Conservation (phyloP, 352 stramenopile genomes). For the Pseudoperonospora humuli region DNA sequence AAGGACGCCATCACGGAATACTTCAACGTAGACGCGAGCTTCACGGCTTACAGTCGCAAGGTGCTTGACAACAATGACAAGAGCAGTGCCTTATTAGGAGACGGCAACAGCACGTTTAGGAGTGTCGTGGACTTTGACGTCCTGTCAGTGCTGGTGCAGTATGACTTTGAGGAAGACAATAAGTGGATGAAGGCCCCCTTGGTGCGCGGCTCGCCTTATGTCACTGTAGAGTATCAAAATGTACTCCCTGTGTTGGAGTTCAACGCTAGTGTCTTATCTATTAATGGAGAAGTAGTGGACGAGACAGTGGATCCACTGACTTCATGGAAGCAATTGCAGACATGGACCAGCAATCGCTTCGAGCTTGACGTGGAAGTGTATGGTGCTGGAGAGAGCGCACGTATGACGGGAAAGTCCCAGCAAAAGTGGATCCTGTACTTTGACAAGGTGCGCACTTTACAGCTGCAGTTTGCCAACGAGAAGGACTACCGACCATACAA, state of each 20-base stretch:
- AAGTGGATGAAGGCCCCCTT: constrained; percentile 49
- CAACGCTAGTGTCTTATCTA: constrained; percentile 44
- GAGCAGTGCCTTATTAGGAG: constrained; percentile 31
- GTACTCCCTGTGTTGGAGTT: constrained; percentile 64
- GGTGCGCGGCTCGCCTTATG: constrained; percentile 64
- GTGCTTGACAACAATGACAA: constrained; percentile 7
- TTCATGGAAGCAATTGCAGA: constrained; percentile 21
- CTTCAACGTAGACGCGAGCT: constrained; percentile 70
- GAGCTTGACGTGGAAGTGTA: constrained; percentile 66
- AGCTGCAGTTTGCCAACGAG: constrained; percentile 57
- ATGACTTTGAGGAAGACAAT: constrained; percentile 33
- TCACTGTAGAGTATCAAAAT: constrained; percentile 72
- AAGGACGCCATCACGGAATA: constrained; percentile 61
- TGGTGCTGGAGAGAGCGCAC: constrained; percentile 26
- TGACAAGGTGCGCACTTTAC: constrained; percentile 47
- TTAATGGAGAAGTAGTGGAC: constrained; percentile 47
- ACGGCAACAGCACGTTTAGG: constrained; percentile 59
- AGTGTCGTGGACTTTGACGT: constrained; percentile 60
- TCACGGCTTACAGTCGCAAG: constrained; percentile 55
- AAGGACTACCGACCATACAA: constrained; percentile 66
- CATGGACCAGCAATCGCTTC: constrained; percentile 54
- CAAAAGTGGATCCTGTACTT: constrained; percentile 80
- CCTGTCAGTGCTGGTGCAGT: constrained; percentile 59
- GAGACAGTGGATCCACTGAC: constrained; percentile 13
- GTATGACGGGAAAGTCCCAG: constrained; percentile 11